Evolutionary conservation across 208 protist species (phyloP).

Genomic region (Porcisia hertigi): DNA sequence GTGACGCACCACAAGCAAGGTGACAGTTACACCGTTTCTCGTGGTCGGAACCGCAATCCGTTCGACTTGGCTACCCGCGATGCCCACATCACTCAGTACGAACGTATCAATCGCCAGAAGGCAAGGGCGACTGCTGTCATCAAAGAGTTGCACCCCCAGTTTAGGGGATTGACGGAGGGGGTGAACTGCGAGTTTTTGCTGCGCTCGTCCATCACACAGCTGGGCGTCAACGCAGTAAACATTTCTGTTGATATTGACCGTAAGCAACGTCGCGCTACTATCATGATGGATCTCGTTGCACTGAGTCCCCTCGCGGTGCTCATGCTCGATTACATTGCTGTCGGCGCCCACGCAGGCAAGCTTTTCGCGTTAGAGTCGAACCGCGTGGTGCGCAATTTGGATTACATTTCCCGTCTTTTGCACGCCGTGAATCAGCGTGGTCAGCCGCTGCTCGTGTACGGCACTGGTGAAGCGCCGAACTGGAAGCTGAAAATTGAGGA

Average conservation of each 20-base stretch:
- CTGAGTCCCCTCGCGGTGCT: conserved; percentile 82
- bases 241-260: conserved; percentile 59
- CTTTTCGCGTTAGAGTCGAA: conserved; percentile 82
- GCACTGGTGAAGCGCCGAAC: conserved; percentile 52
- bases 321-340: conserved; percentile 81
- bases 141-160: conserved; percentile 66
- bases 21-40: conserved; percentile 69
- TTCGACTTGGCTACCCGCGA: conserved; percentile 83
- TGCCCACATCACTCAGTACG: conserved; percentile 47
- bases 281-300: conserved; percentile 70
- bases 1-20: conserved; percentile 60
- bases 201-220: conserved; percentile 87
- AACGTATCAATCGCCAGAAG: conserved; percentile 32
- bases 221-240: conserved; percentile 86
- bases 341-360: conserved; percentile 85
- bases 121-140: conserved; percentile 48
- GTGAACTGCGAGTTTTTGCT: conserved; percentile 81
- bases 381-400: conserved; percentile 67
- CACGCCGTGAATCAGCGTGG: conserved; percentile 70
- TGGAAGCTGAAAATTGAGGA: conserved; percentile 81
- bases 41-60: conserved; percentile 67
- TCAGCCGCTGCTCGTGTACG: conserved; percentile 77
- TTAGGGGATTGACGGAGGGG: conserved; percentile 67
- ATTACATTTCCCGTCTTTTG: conserved; percentile 81
- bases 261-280: conserved; percentile 32